A percentile compares a stretch with the other conserved stretches of the same genome.
phyloP scores from a whole-genome alignment of 2,329 filamentous ascomycete species.

The Aspergillus aculeatus region DNA sequence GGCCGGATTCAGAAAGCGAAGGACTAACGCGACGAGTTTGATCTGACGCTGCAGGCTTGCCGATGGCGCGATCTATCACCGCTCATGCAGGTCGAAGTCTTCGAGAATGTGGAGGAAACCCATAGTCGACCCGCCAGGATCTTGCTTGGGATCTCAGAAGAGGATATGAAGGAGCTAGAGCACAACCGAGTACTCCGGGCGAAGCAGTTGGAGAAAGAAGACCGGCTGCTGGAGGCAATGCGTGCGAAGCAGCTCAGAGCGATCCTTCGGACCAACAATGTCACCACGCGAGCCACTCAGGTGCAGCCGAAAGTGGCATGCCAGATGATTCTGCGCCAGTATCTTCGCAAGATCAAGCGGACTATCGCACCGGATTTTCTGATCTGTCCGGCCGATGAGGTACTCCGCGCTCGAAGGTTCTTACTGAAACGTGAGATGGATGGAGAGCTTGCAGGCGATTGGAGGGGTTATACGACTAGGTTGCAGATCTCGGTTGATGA shows the following conservation, averaged over 20 bases:
- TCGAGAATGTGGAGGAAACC: constrained; percentile 30
- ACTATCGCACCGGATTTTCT: constrained; percentile 23
- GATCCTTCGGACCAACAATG: constrained; percentile 36
- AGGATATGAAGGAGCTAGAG: constrained; percentile 24
- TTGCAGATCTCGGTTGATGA: constrained; percentile 1
- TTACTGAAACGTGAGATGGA: constrained; percentile 31
- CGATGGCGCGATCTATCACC: constrained; percentile 35
- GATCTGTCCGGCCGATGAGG: constrained; percentile 30
- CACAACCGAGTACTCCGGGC: constrained; percentile 20
- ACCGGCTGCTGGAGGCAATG: constrained; percentile 32
- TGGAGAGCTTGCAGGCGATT: constrained; percentile 32
- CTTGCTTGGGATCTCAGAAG: constrained; percentile 26
- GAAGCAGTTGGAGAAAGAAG: constrained; percentile 31
- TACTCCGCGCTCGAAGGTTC: constrained; percentile 33
- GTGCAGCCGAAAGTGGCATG: constrained; percentile 32
- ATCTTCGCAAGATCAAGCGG: constrained; percentile 14
- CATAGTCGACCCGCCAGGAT: constrained; percentile 21
- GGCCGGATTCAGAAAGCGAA: not conserved
- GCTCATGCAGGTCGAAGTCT: constrained; percentile 37
- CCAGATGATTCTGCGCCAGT: constrained; percentile 24
- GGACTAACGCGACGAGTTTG: not conserved
- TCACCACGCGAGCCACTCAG: constrained; percentile 19
- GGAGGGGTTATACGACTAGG: constrained; percentile 29
- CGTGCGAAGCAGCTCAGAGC: constrained; percentile 32
- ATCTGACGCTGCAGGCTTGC: constrained; percentile 15